A percentile compares a stretch with the other conserved stretches of the same genome.
Evolutionary conservation across 192 early-diverging fungal genomes (phyloP).

Genomic region (Chytriomyces hyalinus): DNA sequence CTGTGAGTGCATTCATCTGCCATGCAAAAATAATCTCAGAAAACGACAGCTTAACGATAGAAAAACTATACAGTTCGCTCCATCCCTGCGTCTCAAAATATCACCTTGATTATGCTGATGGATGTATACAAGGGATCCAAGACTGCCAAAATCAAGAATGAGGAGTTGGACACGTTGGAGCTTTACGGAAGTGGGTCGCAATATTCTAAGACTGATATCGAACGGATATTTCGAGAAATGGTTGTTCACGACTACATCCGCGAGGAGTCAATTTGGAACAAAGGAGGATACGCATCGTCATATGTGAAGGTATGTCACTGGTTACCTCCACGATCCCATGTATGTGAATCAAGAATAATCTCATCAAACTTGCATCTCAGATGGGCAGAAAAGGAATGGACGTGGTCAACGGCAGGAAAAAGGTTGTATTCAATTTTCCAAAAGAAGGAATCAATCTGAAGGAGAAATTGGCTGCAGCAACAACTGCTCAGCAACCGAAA

Average conservation of each 20-base stretch:
- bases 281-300: slow-evolving; percentile 63
- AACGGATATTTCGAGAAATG: slow-evolving; percentile 76
- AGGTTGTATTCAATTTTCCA: slow-evolving; percentile 8
- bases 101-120: slow-evolving; percentile 72
- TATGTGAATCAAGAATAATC: slow-evolving; percentile 2
- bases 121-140: slow-evolving; percentile 81
- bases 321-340: neutral
- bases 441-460: slow-evolving; percentile 23
- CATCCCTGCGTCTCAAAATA: slow-evolving; percentile 43
- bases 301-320: slow-evolving; percentile 58
- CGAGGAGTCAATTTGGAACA: slow-evolving; percentile 66
- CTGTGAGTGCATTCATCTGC: slow-evolving; percentile 35
- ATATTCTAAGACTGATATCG: slow-evolving; percentile 61
- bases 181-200: slow-evolving; percentile 60
- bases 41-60: too few species aligned
- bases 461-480: neutral
- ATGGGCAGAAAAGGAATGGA: slow-evolving; percentile 1
- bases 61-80: slow-evolving; percentile 28
- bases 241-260: slow-evolving; percentile 65
- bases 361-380: neutral
- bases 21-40: neutral
- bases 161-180: slow-evolving; percentile 55
- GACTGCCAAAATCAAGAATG: slow-evolving; percentile 54
- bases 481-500: neutral
- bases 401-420: slow-evolving; percentile 18